These are phyloP conservation scores for Alternaria sp. DNA, from an alignment of 2,329 filamentous ascomycete species.

Conservation along the genomic window DNA sequence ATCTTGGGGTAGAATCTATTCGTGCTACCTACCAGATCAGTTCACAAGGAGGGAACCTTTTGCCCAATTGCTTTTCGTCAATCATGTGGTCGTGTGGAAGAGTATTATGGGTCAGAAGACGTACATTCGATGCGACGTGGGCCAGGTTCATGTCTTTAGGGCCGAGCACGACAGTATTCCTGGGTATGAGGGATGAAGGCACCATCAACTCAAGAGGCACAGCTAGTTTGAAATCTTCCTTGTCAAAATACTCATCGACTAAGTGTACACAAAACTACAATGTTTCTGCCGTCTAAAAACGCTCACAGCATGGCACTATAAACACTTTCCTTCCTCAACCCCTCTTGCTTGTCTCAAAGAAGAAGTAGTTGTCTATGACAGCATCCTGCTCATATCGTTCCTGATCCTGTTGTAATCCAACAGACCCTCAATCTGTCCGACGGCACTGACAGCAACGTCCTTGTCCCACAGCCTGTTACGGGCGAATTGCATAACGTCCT, in stretches of 20 bases:
- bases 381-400: constrained; percentile 86
- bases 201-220: not conserved
- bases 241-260: constrained; percentile 36
- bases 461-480: constrained; percentile 97
- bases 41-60: not conserved
- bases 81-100: too few species aligned
- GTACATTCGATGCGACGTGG: too few species aligned
- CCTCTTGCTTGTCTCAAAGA: not conserved
- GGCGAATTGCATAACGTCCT: constrained; percentile 97
- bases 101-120: too few species aligned
- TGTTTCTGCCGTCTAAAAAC: constrained; percentile 12
- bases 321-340: not conserved
- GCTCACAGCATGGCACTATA: constrained; percentile 29
- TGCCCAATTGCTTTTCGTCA: too few species aligned
- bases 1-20: not conserved
- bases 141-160: too few species aligned
- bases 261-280: constrained; percentile 50
- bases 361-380: constrained; percentile 35
- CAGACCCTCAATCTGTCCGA: constrained; percentile 89
- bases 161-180: too few species aligned
- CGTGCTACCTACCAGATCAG: not conserved
- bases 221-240: constrained; percentile 30
- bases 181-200: too few species aligned
- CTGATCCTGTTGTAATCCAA: constrained; percentile 80
- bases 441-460: constrained; percentile 91